A percentile compares a stretch with the other conserved stretches of the same genome.
Conservation (phyloP, 257 asterid genomes). For the Penstemon davidsonii region DNA sequence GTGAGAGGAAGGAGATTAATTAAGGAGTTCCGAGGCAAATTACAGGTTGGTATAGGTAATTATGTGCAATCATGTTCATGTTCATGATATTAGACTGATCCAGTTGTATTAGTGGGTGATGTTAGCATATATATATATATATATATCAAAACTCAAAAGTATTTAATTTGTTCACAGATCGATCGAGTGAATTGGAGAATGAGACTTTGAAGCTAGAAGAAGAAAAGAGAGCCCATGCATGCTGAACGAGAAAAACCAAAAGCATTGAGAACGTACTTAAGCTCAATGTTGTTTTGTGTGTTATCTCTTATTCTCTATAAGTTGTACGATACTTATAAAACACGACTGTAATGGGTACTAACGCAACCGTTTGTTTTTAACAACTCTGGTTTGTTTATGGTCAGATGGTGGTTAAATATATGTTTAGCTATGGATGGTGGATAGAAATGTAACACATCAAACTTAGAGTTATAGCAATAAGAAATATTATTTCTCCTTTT, state of each 20-base stretch:
- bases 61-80: constrained; percentile 8
- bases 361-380: background rate
- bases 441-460: background rate
- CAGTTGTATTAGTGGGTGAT: constrained; percentile 20
- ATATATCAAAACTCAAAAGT: constrained; percentile 4
- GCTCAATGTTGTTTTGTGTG: constrained; percentile 85
- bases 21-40: constrained; percentile 86
- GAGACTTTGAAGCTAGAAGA: constrained; percentile 94
- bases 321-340: background rate
- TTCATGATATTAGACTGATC: constrained; percentile 27
- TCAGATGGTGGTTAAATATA: too few species aligned
- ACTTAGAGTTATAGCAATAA: constrained; percentile 1
- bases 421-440: background rate
- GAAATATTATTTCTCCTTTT: background rate
- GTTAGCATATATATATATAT: too few species aligned
- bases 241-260: constrained; percentile 71
- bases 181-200: constrained; percentile 89
- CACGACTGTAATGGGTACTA: constrained; percentile 13
- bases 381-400: background rate
- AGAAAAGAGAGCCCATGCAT: constrained; percentile 91
- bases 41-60: constrained; percentile 55
- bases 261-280: constrained; percentile 68
- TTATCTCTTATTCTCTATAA: constrained; percentile 24
- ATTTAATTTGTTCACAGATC: constrained; percentile 39
- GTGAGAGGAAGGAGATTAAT: constrained; percentile 95